Evolutionary conservation across 441 rosid genomes (phyloP).

Genomic region (Arabidopsis lyrata): DNA sequence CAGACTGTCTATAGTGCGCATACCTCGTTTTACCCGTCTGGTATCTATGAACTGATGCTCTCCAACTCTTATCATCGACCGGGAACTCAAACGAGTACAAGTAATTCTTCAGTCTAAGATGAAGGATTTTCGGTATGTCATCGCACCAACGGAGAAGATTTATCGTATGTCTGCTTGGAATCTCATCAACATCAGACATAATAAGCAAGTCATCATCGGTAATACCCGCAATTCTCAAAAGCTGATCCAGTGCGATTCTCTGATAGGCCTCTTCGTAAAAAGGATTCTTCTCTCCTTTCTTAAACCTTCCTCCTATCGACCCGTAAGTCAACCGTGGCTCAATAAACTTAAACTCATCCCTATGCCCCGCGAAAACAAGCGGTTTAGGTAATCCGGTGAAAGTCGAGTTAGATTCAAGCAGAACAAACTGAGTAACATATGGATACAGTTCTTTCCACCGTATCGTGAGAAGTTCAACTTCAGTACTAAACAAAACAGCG

Average conservation of each 20-base stretch:
- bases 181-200: slow-evolving; percentile 97
- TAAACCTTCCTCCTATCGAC: slow-evolving; percentile 77
- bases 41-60: slow-evolving; percentile 88
- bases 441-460: slow-evolving; percentile 93
- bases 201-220: slow-evolving; percentile 89
- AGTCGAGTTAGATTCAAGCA: slow-evolving; percentile 88
- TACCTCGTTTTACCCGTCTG: slow-evolving; percentile 73
- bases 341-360: slow-evolving; percentile 71
- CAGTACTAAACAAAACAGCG: slow-evolving; percentile 86
- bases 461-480: slow-evolving; percentile 71
- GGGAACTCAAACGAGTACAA: slow-evolving; percentile 92
- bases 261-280: slow-evolving; percentile 89
- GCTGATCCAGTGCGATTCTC: slow-evolving; percentile 79
- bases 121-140: slow-evolving; percentile 74
- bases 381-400: slow-evolving; percentile 81
- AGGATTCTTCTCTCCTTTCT: slow-evolving; percentile 83
- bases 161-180: slow-evolving; percentile 88
- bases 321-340: slow-evolving; percentile 87
- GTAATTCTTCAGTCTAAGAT: slow-evolving; percentile 81
- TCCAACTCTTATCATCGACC: slow-evolving; percentile 86
- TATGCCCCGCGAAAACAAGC: slow-evolving; percentile 63
- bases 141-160: slow-evolving; percentile 94
- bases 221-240: slow-evolving; percentile 77
- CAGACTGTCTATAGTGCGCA: slow-evolving; percentile 86
- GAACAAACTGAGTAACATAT: slow-evolving; percentile 79